Base-by-base conservation (phyloP, 345 rosid genomes). In the Capsella bursapastoris region DNA sequence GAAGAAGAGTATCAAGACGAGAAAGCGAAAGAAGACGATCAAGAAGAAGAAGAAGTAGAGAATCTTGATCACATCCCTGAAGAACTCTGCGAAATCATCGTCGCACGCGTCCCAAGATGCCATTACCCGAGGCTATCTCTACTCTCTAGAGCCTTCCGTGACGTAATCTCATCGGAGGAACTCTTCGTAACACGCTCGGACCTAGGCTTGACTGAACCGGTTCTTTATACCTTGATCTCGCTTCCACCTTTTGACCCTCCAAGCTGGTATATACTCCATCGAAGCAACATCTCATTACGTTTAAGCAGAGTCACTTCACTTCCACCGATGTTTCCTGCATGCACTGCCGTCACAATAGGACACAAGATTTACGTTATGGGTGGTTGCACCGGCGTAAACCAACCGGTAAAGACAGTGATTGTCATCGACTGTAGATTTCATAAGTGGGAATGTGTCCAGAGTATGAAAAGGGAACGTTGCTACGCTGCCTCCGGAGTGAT, bases 281-380 rank as follows among this genome's bases (percentile, higher is more conserved):
- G 16, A 6, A 45, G 16, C 47, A 43, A 44, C 7, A n/a, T 2
- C 50, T 45, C 50, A 2, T 6, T 6, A 45, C 3, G 16, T 6
- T 6, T 45, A 8, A n/a, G 3, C 8, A 2, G 8, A 6, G 22
- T 53, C 35, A 3, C 6, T 14, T 35, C 40, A 3, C 35, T 41
- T 13, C 63, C 53, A 29, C 1, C 2, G 3, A 0, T 3, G 12
- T 9, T 1, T 18, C 11, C 0, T 1, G 61, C 55, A 14, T 57
- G 25, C 3, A 16, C 59, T 7, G 75, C 28, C 10, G 75, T 41
- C 50, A 37, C 67, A 6, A 15, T 60, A 31, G 68, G 59, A 37
- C 1, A 14, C 7, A 7, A 27, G 3, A 71, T 71, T 4, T 60
- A 71, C 2, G 38, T 49, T 0, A 2, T 71, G 9, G 75, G 67